phyloP scores from a whole-genome alignment of 345 rosid genomes.

The Punica granatum region DNA sequence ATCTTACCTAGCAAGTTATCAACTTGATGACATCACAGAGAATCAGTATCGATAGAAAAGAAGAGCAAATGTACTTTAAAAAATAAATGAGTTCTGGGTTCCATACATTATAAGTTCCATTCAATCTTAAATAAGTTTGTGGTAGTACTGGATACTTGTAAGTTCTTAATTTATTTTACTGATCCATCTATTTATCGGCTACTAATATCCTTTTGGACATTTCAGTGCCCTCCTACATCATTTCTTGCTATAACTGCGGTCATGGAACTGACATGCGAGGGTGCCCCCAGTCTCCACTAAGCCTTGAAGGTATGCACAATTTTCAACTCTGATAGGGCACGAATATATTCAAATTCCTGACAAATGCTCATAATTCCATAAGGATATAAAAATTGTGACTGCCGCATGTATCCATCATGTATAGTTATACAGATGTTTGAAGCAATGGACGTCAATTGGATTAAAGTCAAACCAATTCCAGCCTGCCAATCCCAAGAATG shows the following conservation, averaged over 20 bases:
- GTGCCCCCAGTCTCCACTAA: constrained; percentile 79
- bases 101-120: background rate
- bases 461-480: too few species aligned
- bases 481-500: too few species aligned
- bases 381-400: background rate
- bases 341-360: background rate
- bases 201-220: constrained; percentile 8
- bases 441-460: too few species aligned
- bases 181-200: background rate
- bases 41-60: background rate
- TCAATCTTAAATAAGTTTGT: background rate
- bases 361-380: background rate
- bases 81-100: too few species aligned
- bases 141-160: background rate
- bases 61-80: background rate
- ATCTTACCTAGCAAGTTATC: background rate
- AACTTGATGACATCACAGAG: background rate
- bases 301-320: constrained; percentile 47
- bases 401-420: background rate
- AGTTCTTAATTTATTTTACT: background rate
- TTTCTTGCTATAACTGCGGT: constrained; percentile 84
- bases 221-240: constrained; percentile 57
- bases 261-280: constrained; percentile 96
- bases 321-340: background rate
- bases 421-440: background rate